A percentile compares a stretch with the other conserved stretches of the same genome.
Evolutionary conservation across 129 eudicot species (phyloP).

Genomic region (Helianthus annuus): DNA sequence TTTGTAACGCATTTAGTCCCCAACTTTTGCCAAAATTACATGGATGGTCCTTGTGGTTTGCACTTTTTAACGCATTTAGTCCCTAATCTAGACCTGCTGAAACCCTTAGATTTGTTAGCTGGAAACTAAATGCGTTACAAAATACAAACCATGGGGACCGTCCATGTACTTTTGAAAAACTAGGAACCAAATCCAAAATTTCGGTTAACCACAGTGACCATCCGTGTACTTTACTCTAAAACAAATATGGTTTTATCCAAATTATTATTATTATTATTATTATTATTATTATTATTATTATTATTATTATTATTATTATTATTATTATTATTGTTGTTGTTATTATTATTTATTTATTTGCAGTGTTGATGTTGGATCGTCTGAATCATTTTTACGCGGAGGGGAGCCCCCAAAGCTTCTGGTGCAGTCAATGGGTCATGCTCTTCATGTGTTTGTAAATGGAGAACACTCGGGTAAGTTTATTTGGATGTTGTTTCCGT

Average conservation of each 20-base stretch:
- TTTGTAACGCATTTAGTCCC: too few relatives aligned
- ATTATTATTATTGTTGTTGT: neutral
- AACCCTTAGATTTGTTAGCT: too few relatives aligned
- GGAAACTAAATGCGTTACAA: too few relatives aligned
- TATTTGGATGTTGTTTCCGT: conserved; percentile 11
- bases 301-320: neutral
- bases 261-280: neutral
- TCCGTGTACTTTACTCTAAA: neutral
- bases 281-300: neutral
- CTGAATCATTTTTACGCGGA: conserved; percentile 73
- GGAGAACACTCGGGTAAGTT: conserved; percentile 77
- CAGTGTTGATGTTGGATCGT: conserved; percentile 78
- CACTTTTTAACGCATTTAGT: too few relatives aligned
- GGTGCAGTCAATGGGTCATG: conserved; percentile 83
- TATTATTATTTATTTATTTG: neutral
- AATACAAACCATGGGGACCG: too few relatives aligned
- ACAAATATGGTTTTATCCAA: neutral
- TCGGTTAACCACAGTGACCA: too few relatives aligned
- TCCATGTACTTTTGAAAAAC: too few relatives aligned
- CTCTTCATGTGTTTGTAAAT: conserved; percentile 81
- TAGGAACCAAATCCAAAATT: too few relatives aligned
- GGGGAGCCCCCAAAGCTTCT: conserved; percentile 78
- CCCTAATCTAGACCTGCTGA: too few relatives aligned
- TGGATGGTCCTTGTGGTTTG: too few relatives aligned
- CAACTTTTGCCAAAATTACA: too few relatives aligned